A percentile compares a stretch with the other conserved stretches of the same genome.
Conservation (phyloP, 1,139 yeast genomes). For the Geotrichum bryndzae region DNA sequence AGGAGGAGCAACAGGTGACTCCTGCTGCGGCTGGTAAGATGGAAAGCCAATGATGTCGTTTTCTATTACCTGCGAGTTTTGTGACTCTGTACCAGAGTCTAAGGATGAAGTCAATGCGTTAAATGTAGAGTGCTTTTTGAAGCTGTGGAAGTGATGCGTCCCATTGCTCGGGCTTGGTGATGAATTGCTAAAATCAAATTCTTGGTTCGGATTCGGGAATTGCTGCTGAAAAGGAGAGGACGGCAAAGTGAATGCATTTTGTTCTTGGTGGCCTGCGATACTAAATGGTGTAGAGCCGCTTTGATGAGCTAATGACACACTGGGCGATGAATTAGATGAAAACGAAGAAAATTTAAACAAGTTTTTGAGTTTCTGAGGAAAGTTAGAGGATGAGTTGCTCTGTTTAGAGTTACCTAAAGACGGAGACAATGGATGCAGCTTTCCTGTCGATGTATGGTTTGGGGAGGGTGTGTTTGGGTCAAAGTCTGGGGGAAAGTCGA, state of each 20-base stretch:
- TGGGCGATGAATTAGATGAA: slow-evolving; percentile 14
- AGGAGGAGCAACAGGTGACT: neutral
- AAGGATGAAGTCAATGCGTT: neutral
- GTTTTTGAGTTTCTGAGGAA: slow-evolving; percentile 30
- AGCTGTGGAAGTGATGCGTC: neutral
- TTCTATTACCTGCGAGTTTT: slow-evolving; percentile 8
- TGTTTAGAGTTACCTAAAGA: neutral
- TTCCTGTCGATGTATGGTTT: neutral
- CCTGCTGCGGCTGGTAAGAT: slow-evolving; percentile 2
- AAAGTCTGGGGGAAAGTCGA: neutral
- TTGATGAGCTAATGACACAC: neutral
- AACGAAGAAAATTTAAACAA: slow-evolving; percentile 27
- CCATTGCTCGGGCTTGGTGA: neutral
- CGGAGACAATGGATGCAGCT: neutral
- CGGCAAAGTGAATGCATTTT: neutral
- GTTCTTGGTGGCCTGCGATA: neutral
- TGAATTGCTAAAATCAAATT: neutral
- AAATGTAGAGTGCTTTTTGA: slow-evolving; percentile 1
- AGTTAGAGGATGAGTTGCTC: slow-evolving; percentile 18
- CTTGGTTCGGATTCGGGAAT: neutral
- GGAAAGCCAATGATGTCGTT: slow-evolving; percentile 14
- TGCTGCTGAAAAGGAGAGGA: neutral
- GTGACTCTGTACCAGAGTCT: neutral
- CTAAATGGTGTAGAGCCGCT: neutral
- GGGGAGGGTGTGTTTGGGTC: neutral